phyloP scores from a whole-genome alignment of 352 stramenopile species.

The Globisporangium nagaii region DNA sequence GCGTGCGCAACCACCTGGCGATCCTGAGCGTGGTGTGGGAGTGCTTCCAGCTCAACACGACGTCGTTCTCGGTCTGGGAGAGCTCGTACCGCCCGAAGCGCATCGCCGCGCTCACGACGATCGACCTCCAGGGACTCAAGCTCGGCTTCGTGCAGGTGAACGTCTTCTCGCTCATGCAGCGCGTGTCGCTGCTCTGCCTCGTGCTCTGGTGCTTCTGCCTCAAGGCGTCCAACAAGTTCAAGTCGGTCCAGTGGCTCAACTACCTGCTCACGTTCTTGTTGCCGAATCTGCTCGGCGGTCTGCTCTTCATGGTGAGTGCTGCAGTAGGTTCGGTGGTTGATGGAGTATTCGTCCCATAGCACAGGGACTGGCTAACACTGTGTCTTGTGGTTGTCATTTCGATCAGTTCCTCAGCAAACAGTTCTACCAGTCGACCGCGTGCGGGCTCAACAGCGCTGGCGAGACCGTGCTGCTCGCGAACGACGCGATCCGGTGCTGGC shows the following conservation, averaged over 20 bases:
- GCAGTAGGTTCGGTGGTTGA: too few species aligned
- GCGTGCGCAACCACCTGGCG: constrained; percentile 32
- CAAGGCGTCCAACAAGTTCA: constrained; percentile 41
- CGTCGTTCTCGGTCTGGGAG: constrained; percentile 30
- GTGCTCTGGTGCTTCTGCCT: constrained; percentile 29
- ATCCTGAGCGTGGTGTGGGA: constrained; percentile 31
- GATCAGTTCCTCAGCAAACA: constrained; percentile 34
- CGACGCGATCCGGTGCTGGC: constrained; percentile 24
- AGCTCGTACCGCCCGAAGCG: constrained; percentile 25
- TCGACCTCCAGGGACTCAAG: constrained; percentile 22
- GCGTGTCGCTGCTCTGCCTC: constrained; percentile 16
- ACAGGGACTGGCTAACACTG: too few species aligned
- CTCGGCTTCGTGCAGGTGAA: constrained; percentile 20
- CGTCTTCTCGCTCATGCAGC: constrained; percentile 20
- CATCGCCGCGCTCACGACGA: constrained; percentile 21
- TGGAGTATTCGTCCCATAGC: too few species aligned
- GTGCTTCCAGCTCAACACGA: constrained; percentile 31
- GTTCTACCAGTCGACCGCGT: constrained; percentile 25
- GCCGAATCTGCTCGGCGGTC: constrained; percentile 20
- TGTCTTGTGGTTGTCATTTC: too few species aligned
- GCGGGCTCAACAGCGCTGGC: constrained; percentile 4
- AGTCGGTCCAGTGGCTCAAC: constrained; percentile 28
- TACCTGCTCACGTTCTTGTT: constrained; percentile 32
- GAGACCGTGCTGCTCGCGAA: constrained; percentile 25
- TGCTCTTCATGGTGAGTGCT: constrained; percentile 30